These are phyloP conservation scores for Fraxinus velutina DNA, from an alignment of 305 asterid genomes.

Conservation along the genomic window DNA sequence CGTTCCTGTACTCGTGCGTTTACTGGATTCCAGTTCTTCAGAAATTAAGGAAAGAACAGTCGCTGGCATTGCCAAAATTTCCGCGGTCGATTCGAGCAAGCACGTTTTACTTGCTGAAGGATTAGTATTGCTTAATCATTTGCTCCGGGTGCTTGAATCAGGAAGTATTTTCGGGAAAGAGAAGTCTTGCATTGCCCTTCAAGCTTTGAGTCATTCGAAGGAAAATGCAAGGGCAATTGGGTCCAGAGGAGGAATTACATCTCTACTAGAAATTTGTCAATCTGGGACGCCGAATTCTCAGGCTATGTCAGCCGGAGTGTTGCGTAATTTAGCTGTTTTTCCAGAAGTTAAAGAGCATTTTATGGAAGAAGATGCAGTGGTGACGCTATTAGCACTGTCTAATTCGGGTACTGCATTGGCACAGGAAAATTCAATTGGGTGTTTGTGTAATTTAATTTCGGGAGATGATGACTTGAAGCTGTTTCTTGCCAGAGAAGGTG, in stretches of 20 bases:
- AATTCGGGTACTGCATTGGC: constrained; percentile 73
- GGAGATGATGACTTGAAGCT: constrained; percentile 55
- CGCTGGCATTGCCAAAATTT: constrained; percentile 59
- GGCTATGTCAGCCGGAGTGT: constrained; percentile 74
- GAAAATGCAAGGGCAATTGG: constrained; percentile 87
- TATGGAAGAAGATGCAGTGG: constrained; percentile 62
- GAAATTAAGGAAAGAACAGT: constrained; percentile 79
- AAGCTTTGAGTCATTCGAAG: constrained; percentile 57
- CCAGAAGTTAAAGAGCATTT: constrained; percentile 59
- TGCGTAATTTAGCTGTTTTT: constrained; percentile 53
- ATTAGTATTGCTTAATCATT: constrained; percentile 49
- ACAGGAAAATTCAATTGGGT: constrained; percentile 72
- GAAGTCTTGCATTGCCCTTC: constrained; percentile 64
- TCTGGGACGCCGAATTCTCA: constrained; percentile 82
- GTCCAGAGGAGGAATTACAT: constrained; percentile 84
- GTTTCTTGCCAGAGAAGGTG: constrained; percentile 66
- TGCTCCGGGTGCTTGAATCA: constrained; percentile 75
- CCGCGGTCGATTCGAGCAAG: constrained; percentile 61
- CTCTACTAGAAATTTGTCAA: constrained; percentile 68
- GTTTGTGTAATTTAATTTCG: constrained; percentile 59
- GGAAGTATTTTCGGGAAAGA: constrained; percentile 82
- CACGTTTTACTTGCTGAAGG: constrained; percentile 66
- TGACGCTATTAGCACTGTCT: constrained; percentile 43
- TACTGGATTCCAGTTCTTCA: constrained; percentile 59
- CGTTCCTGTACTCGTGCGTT: constrained; percentile 66